These are phyloP conservation scores for Akebia trifoliata DNA, from an alignment of 164 flowering plant genomes.

Conservation along the genomic window DNA sequence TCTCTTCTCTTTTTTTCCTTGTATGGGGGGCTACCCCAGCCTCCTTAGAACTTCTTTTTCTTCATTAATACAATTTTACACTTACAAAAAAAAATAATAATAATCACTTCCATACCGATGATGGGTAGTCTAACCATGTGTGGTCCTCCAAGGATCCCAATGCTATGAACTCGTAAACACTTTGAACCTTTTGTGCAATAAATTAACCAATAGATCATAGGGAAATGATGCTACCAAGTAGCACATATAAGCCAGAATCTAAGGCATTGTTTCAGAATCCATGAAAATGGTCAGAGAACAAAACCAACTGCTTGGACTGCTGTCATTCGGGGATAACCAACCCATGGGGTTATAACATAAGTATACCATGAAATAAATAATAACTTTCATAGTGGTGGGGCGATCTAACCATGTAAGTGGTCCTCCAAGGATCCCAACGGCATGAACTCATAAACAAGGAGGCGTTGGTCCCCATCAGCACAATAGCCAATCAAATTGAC, in stretches of 20 bases:
- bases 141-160: constrained; percentile 92
- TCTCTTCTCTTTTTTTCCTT: no score
- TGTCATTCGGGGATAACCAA: neutral
- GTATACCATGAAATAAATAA: neutral
- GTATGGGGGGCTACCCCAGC: no score
- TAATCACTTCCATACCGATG: constrained; percentile 1
- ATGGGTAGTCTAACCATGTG: constrained; percentile 52
- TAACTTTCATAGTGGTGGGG: neutral
- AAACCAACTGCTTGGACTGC: neutral
- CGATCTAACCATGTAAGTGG: constrained; percentile 72
- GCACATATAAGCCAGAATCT: no score
- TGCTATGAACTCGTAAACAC: constrained; percentile 88
- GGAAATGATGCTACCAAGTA: no score
- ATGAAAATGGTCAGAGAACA: no score
- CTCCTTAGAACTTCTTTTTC: no score
- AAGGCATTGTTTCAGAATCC: no score
- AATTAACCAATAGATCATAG: no score
- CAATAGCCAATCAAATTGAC: constrained; percentile 91
- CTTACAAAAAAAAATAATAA: no score
- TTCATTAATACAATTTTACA: no score
- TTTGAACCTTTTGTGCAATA: no score
- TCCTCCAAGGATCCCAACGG: constrained; percentile 91
- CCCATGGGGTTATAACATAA: no score
- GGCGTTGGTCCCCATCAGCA: constrained; percentile 94
- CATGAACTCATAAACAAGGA: constrained; percentile 93